Evolutionary conservation across 805 yeast genomes (phyloP).

Genomic region (Starmerella potacharoeniae): DNA sequence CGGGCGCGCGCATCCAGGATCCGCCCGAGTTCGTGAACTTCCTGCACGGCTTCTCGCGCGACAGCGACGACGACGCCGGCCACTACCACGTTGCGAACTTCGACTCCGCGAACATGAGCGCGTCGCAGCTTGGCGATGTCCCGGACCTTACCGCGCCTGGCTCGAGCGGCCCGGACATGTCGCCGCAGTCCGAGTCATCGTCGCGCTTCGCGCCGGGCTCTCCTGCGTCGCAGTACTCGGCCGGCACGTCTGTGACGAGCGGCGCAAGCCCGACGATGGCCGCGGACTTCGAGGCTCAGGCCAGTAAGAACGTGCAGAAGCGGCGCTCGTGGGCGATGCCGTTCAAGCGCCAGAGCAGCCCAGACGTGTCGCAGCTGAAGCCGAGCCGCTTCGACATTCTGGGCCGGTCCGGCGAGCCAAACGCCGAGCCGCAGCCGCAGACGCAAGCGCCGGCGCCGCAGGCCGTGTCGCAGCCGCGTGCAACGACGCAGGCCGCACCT

Average conservation of each 20-base stretch:
- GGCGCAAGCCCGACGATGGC: slow-evolving; percentile 1
- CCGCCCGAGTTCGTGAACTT: slow-evolving; percentile 58
- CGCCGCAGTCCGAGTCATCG: slow-evolving; percentile 2
- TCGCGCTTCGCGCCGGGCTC: slow-evolving; percentile 2
- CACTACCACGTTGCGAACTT: slow-evolving; percentile 30
- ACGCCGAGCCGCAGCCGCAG: neutral
- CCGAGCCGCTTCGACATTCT: neutral
- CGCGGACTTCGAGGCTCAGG: neutral
- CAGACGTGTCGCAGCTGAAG: slow-evolving; percentile 22
- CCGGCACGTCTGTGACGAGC: slow-evolving; percentile 4
- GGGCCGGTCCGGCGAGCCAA: neutral
- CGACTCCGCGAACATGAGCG: slow-evolving; percentile 5
- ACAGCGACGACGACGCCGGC: slow-evolving; percentile 19
- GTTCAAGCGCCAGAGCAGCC: slow-evolving; percentile 31
- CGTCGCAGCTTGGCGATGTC: neutral
- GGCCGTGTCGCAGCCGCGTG: neutral
- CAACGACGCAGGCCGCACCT: neutral
- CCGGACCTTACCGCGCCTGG: slow-evolving; percentile 4
- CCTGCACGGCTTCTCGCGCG: slow-evolving; percentile 34
- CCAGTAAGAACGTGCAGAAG: slow-evolving; percentile 9
- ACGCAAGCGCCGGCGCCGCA: neutral
- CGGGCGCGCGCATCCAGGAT: slow-evolving; percentile 50
- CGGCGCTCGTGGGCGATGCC: slow-evolving; percentile 36
- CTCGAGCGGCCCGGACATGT: neutral
- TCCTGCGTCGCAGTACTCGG: slow-evolving; percentile 4